Base-by-base conservation (phyloP, 306 rosid genomes). In the Begonia masoniana region DNA sequence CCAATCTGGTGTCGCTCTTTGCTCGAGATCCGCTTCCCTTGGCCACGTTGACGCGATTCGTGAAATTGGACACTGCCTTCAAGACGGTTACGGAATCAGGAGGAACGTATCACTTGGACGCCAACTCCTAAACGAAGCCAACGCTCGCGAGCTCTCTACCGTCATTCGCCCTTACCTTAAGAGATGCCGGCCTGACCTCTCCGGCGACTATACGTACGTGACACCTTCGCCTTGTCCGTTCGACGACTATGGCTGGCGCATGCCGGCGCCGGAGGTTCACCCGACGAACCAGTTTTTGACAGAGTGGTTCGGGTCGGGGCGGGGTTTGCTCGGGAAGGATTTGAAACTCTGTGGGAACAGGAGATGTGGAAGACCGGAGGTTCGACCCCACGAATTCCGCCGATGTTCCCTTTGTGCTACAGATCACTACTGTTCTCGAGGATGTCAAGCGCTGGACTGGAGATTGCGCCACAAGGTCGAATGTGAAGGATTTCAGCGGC, bases 371-470 rank as follows among this genome's bases (percentile, higher is more conserved):
- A 58, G 95, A 3, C 80, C 81, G 13, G 97, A 89, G 73, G 82
- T 85, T 5, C 72, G 95, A 57, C 72, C 89, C 10, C 87, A 78
- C 39, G 97, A 89, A 74, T 89, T 82, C 41, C 82, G 97, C 5
- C 63, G 94, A 56, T 89, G 97, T 54, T 82, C 97, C 0, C 77
- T 82, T 31, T 89, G 97, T 10, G 83, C 95, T 0, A 67, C 54
- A 56, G 97, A 70, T 12, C 85, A 82, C 16, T 88, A 88, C 57
- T 88, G 97, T 60, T 88, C 97, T 9, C 83, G 97, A 4, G 93
- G 79, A 7, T 88, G 97, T 47, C 97, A 88, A 57, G 80, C 94
- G 41, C 60, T 82, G 6, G 95, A 88, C 60, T 88, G 97, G 95
- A 88, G 80, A 59, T 43, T 78, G 52, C 58, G 84, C 3, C 97